Evolutionary conservation across 257 asterid species (phyloP).

Genomic region (Nicotiana tabacum): DNA sequence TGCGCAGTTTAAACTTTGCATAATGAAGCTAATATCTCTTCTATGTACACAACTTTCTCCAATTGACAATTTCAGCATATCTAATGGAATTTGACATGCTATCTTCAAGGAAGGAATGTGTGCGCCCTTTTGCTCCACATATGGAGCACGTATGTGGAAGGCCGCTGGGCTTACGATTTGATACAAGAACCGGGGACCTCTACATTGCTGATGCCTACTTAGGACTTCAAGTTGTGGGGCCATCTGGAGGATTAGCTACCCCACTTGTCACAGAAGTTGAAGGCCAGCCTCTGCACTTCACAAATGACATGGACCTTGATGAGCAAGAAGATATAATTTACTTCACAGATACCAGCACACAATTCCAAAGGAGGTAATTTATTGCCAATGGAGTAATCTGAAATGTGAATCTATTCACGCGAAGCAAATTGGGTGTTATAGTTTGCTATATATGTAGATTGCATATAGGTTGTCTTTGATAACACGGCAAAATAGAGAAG

Average conservation of each 20-base stretch:
- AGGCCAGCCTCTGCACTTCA: constrained; percentile 48
- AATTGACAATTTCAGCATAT: not conserved
- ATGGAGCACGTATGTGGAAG: constrained; percentile 72
- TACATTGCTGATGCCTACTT: constrained; percentile 78
- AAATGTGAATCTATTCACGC: not conserved
- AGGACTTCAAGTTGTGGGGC: constrained; percentile 65
- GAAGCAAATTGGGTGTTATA: not conserved
- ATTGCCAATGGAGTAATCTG: not conserved
- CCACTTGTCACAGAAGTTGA: constrained; percentile 48
- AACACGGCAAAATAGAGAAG: not conserved
- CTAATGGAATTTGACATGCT: not conserved
- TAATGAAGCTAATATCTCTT: not conserved
- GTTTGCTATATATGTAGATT: not conserved
- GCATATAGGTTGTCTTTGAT: not conserved
- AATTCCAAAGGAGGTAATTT: constrained; percentile 49
- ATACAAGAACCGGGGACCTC: constrained; percentile 48
- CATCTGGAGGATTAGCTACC: constrained; percentile 54
- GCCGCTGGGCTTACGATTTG: constrained; percentile 61
- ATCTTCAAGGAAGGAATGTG: constrained; percentile 40
- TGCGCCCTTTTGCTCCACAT: constrained; percentile 47
- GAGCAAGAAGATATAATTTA: constrained; percentile 45
- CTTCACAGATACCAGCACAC: constrained; percentile 63
- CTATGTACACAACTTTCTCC: not conserved
- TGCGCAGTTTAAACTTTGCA: not conserved
- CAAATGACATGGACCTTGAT: constrained; percentile 72